A percentile compares a stretch with the other conserved stretches of the same genome.
Evolutionary conservation across 331 rosid species (phyloP).

Genomic region (Malus hybrid): DNA sequence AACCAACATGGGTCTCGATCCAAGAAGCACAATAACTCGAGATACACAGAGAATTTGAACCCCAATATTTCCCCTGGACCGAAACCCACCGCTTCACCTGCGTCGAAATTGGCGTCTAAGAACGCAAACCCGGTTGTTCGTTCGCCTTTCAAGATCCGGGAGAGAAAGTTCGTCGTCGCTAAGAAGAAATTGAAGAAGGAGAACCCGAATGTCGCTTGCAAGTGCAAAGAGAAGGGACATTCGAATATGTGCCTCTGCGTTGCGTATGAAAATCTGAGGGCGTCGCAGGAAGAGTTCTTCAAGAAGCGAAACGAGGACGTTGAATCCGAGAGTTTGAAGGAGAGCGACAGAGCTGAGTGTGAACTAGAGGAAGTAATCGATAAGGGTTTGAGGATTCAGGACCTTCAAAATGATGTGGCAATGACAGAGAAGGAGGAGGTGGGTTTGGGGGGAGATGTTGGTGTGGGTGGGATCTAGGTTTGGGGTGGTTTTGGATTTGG

Average conservation of each 20-base stretch:
- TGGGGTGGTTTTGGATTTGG: too few species aligned
- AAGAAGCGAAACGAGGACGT: too few species aligned
- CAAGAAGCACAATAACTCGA: slow-evolving; percentile 36
- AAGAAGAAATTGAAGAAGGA: slow-evolving; percentile 50
- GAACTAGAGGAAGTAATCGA: too few species aligned
- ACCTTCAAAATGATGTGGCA: too few species aligned
- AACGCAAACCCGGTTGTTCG: slow-evolving; percentile 21
- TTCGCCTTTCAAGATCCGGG: slow-evolving; percentile 56
- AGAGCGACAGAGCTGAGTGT: too few species aligned
- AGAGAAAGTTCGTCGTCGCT: slow-evolving; percentile 68
- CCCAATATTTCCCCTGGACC: slow-evolving; percentile 50
- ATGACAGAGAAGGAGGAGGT: too few species aligned
- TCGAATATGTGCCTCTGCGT: slow-evolving; percentile 54
- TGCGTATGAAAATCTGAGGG: slow-evolving; percentile 81
- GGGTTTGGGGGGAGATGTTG: too few species aligned
- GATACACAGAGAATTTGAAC: slow-evolving; percentile 42
- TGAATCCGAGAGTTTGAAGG: too few species aligned
- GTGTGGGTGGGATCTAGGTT: too few species aligned
- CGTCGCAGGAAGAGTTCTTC: neutral
- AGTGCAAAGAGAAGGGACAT: slow-evolving; percentile 45
- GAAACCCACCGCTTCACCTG: slow-evolving; percentile 34
- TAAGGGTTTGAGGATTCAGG: too few species aligned
- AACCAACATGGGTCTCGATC: slow-evolving; percentile 37
- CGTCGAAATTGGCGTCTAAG: slow-evolving; percentile 31
- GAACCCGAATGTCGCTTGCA: slow-evolving; percentile 34